phyloP scores from a whole-genome alignment of 306 rosid genomes.

The Glycine latifolia region DNA sequence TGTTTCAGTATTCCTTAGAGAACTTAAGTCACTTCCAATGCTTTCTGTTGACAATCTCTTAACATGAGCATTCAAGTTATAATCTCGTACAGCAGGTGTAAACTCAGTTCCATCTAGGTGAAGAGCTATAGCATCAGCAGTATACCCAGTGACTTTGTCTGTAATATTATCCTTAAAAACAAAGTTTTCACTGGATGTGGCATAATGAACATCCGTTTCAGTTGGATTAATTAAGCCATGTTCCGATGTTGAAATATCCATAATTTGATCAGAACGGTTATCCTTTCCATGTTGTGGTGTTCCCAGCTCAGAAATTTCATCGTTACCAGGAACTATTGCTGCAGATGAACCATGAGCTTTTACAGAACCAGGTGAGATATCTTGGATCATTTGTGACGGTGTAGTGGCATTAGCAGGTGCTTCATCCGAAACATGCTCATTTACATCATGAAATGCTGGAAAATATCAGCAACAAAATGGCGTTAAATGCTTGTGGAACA shows the following conservation, averaged over 20 bases:
- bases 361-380: conserved; percentile 56
- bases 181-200: conserved; percentile 51
- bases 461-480: conserved; percentile 43
- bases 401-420: conserved; percentile 53
- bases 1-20: conserved; percentile 51
- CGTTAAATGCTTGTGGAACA: conserved; percentile 30
- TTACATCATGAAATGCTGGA: conserved; percentile 71
- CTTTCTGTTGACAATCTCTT: conserved; percentile 63
- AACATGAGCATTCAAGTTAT: conserved; percentile 53
- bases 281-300: conserved; percentile 57
- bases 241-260: conserved; percentile 52
- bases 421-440: conserved; percentile 56
- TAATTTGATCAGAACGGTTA: conserved; percentile 50
- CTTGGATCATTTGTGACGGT: conserved; percentile 50
- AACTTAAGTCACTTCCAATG: conserved; percentile 60
- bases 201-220: conserved; percentile 44
- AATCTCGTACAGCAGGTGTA: conserved; percentile 48
- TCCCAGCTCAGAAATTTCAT: conserved; percentile 71
- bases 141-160: conserved; percentile 43
- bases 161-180: conserved; percentile 39
- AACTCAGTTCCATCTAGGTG: conserved; percentile 74
- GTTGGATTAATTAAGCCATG: conserved; percentile 49
- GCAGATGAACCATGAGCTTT: conserved; percentile 56
- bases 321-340: conserved; percentile 65
- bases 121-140: conserved; percentile 52